Evolutionary conservation across 805 yeast genomes (phyloP).

Genomic region (Dipodascus geniculatus): DNA sequence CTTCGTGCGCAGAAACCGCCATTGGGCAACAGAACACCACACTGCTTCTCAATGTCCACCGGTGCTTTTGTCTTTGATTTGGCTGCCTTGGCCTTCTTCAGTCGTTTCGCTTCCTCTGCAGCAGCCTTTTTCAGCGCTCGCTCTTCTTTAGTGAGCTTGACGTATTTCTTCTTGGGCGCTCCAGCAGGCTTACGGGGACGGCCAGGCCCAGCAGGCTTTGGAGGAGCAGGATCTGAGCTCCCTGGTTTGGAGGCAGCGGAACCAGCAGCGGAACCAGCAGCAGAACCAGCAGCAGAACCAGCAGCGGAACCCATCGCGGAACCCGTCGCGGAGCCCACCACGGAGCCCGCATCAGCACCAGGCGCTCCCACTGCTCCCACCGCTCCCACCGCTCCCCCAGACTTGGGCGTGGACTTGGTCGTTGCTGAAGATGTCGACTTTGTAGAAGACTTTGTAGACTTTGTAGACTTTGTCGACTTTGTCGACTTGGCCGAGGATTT

Average conservation of each 20-base stretch:
- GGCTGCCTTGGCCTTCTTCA: conserved; percentile 7
- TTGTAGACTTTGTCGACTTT: no score
- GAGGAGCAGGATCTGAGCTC: neutral
- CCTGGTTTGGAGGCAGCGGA: neutral
- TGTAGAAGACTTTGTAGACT: neutral
- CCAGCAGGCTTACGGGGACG: neutral
- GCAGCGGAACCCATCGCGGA: no score
- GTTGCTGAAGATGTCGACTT: neutral
- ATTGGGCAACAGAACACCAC: conserved; percentile 81
- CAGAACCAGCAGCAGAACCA: neutral
- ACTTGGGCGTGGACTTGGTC: neutral
- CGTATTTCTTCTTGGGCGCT: neutral
- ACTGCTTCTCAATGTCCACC: conserved; percentile 79
- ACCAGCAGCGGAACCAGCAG: neutral
- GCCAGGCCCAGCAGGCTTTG: neutral
- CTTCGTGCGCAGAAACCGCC: conserved; percentile 88
- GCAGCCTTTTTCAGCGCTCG: conserved; percentile 1
- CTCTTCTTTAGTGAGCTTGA: neutral
- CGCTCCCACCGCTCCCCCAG: no score
- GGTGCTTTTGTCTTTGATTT: conserved; percentile 56
- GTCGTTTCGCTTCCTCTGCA: conserved; percentile 17
- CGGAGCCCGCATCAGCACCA: no score
- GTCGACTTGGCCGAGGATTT: no score
- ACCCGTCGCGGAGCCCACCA: no score
- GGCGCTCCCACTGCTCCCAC: no score